phyloP scores from a whole-genome alignment of 495 filamentous ascomycete species.

The Thermothielavioides terrestris region DNA sequence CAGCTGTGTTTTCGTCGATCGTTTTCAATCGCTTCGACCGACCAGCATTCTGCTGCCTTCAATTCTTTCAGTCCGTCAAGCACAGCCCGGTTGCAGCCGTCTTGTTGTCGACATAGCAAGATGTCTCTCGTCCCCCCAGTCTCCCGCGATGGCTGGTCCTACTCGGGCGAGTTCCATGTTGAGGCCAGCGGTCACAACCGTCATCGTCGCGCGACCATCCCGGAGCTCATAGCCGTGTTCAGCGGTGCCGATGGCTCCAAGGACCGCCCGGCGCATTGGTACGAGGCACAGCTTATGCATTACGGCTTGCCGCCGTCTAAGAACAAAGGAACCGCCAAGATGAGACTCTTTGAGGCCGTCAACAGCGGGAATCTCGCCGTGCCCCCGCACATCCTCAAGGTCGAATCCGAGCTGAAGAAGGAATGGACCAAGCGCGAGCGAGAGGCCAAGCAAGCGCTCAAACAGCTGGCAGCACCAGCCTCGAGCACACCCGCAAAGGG shows the following conservation, averaged over 20 bases:
- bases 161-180: conserved; percentile 36
- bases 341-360: conserved; percentile 46
- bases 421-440: conserved; percentile 41
- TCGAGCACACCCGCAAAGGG: conserved; percentile 1
- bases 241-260: conserved; percentile 24
- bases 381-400: conserved; percentile 31
- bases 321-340: conserved; percentile 47
- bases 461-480: conserved; percentile 5
- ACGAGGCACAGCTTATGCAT: conserved; percentile 50
- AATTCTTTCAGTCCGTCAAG: not conserved
- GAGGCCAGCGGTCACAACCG: conserved; percentile 39
- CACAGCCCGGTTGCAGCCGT: not conserved
- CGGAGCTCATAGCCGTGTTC: conserved; percentile 42
- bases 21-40: not conserved
- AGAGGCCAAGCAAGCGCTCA: conserved; percentile 35
- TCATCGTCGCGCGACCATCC: conserved; percentile 41
- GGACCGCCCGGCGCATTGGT: conserved; percentile 47
- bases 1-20: not conserved
- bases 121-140: conserved; percentile 3
- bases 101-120: not conserved
- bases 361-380: conserved; percentile 37
- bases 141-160: conserved; percentile 13
- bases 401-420: conserved; percentile 47
- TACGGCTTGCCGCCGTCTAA: conserved; percentile 48
- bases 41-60: too few relatives aligned